phyloP scores from a whole-genome alignment of 495 filamentous ascomycete genomes.

The Penicillium parvum region DNA sequence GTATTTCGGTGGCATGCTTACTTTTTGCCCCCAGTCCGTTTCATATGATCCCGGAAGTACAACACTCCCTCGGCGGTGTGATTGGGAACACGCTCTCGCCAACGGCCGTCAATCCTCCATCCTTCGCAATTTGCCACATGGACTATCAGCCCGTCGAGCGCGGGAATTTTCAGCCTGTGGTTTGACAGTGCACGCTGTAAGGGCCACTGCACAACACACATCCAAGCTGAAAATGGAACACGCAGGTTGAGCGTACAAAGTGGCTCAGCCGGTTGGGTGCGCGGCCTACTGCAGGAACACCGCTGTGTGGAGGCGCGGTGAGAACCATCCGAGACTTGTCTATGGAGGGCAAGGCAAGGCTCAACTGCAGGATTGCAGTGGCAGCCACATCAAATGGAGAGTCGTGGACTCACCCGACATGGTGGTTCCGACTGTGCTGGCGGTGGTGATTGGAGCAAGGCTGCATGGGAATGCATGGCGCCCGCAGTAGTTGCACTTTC shows the following conservation, averaged over 20 bases:
- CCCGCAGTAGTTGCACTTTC: too few relatives aligned
- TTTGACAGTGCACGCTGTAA: too few relatives aligned
- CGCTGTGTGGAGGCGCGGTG: slow-evolving; percentile 23
- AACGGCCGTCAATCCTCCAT: background rate
- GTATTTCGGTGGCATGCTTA: background rate
- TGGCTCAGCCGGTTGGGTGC: slow-evolving; percentile 1
- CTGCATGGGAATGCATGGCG: too few relatives aligned
- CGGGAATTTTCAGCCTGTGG: too few relatives aligned
- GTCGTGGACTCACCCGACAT: too few relatives aligned
- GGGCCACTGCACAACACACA: too few relatives aligned
- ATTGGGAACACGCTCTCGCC: too few relatives aligned
- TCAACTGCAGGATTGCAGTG: too few relatives aligned
- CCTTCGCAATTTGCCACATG: background rate
- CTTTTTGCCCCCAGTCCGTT: slow-evolving; percentile 10
- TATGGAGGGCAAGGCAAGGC: background rate
- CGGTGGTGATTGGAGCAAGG: background rate
- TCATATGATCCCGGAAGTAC: slow-evolving; percentile 25
- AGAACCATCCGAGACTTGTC: slow-evolving; percentile 6
- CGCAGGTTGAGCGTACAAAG: too few relatives aligned
- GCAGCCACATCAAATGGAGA: too few relatives aligned
- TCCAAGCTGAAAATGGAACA: slow-evolving; percentile 1
- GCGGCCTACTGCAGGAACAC: slow-evolving; percentile 47
- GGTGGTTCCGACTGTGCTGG: background rate
- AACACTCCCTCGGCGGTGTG: slow-evolving; percentile 9
- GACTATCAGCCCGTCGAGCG: too few relatives aligned